phyloP scores from a whole-genome alignment of 2,329 filamentous ascomycete species.

The Trichocomaceae sp. region DNA sequence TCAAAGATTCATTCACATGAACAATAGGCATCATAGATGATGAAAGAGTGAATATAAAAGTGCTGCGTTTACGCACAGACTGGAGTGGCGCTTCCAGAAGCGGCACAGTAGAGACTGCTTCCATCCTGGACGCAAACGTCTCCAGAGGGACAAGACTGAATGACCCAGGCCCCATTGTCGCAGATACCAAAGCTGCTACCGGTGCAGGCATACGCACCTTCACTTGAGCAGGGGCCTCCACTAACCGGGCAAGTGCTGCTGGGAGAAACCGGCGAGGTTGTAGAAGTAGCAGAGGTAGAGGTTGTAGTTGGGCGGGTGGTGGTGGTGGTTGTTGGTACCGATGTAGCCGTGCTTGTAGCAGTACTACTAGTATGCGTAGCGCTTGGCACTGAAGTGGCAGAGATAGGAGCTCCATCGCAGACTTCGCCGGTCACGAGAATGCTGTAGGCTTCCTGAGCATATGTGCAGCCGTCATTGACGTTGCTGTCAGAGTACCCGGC shows the following conservation, averaged over 20 bases:
- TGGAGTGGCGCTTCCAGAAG: neutral
- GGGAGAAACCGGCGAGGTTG: constrained; percentile 1
- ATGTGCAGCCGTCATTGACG: constrained; percentile 37
- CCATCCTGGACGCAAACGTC: constrained; percentile 7
- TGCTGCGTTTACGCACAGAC: neutral
- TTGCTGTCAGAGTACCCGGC: constrained; percentile 45
- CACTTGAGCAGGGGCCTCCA: neutral
- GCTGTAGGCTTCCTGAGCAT: constrained; percentile 44
- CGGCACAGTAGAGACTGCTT: constrained; percentile 3
- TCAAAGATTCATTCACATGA: neutral
- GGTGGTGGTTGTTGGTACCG: neutral
- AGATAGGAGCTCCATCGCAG: constrained; percentile 3
- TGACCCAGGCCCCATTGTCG: constrained; percentile 4
- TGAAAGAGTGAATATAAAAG: too few relatives aligned
- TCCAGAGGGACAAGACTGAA: constrained; percentile 8
- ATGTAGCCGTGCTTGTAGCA: neutral
- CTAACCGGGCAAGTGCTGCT: neutral
- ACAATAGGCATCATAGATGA: neutral
- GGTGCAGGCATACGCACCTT: constrained; percentile 1
- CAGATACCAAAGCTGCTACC: constrained; percentile 10
- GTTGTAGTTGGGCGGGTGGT: neutral
- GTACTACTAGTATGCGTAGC: neutral
- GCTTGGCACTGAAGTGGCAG: neutral
- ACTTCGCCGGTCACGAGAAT: constrained; percentile 24
- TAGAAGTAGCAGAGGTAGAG: neutral